phyloP scores from a whole-genome alignment of 2,329 filamentous ascomycete genomes.

The Monosporascus sp. region DNA sequence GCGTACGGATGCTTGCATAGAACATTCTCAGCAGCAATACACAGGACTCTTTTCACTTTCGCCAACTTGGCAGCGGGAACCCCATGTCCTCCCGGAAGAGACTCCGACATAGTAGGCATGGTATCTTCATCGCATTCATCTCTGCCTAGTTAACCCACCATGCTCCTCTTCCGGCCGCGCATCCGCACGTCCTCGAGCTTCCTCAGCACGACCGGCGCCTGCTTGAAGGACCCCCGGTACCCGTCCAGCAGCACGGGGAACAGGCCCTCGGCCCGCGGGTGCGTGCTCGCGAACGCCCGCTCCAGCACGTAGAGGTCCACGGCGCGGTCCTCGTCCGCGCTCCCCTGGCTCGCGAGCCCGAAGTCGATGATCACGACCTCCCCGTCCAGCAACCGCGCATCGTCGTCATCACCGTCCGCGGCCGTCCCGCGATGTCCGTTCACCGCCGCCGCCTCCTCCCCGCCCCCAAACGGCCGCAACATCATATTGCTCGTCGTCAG shows the following conservation, averaged over 20 bases:
- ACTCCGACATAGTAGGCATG: background rate
- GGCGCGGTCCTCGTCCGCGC: slow-evolving; percentile 85
- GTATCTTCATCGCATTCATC: background rate
- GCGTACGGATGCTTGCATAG: slow-evolving; percentile 8
- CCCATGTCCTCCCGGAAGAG: too few species aligned
- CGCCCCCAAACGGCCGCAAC: slow-evolving; percentile 46
- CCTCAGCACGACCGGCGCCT: slow-evolving; percentile 68
- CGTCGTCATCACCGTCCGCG: slow-evolving; percentile 12
- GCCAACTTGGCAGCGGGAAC: too few species aligned
- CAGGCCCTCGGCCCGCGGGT: slow-evolving; percentile 75
- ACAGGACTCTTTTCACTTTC: too few species aligned
- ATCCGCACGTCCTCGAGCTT: slow-evolving; percentile 87
- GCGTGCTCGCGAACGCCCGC: slow-evolving; percentile 89
- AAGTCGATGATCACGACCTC: slow-evolving; percentile 93
- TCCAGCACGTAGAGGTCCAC: slow-evolving; percentile 96
- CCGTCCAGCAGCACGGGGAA: slow-evolving; percentile 69
- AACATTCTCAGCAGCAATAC: too few species aligned
- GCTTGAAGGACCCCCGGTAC: slow-evolving; percentile 72
- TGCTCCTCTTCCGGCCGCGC: slow-evolving; percentile 92
- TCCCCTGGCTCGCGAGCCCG: slow-evolving; percentile 76
- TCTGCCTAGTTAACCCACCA: slow-evolving; percentile 65
- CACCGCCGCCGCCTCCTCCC: slow-evolving; percentile 9
- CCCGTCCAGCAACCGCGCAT: slow-evolving; percentile 47
- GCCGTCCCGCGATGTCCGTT: background rate
- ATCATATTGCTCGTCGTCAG: slow-evolving; percentile 97